A percentile compares a stretch with the other conserved stretches of the same genome.
phyloP scores from a whole-genome alignment of 306 rosid species.

The Prosopis cineraria region DNA sequence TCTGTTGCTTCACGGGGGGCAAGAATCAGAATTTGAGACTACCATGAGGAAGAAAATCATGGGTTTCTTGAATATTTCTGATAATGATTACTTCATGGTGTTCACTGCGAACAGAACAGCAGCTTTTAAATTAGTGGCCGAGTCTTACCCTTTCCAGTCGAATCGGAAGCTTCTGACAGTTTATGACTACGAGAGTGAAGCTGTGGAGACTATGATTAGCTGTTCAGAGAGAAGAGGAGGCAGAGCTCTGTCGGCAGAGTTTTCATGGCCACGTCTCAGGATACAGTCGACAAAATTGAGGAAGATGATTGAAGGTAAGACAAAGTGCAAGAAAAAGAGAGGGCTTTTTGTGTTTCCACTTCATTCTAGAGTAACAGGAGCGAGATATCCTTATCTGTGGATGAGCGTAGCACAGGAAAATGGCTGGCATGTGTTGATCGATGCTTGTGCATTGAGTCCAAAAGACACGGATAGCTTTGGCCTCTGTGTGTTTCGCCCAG shows the following conservation, averaged over 20 bases:
- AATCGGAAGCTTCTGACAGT: slow-evolving; percentile 74
- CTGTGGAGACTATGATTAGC: slow-evolving; percentile 67
- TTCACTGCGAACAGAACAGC: slow-evolving; percentile 93
- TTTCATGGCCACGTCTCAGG: slow-evolving; percentile 93
- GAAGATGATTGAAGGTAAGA: slow-evolving; percentile 65
- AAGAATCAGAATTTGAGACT: slow-evolving; percentile 70
- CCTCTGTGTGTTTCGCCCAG: slow-evolving; percentile 80
- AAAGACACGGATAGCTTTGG: slow-evolving; percentile 92
- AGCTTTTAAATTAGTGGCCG: slow-evolving; percentile 84
- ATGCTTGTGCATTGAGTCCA: slow-evolving; percentile 90
- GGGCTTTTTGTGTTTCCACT: slow-evolving; percentile 89
- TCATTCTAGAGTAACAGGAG: slow-evolving; percentile 86
- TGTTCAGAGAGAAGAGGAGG: slow-evolving; percentile 81
- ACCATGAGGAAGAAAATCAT: slow-evolving; percentile 71
- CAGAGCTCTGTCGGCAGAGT: slow-evolving; percentile 64
- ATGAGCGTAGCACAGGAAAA: slow-evolving; percentile 86
- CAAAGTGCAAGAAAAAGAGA: slow-evolving; percentile 57
- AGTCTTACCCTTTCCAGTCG: slow-evolving; percentile 67
- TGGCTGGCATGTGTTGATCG: slow-evolving; percentile 86
- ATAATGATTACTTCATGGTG: slow-evolving; percentile 78
- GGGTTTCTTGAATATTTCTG: slow-evolving; percentile 67
- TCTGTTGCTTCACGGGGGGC: slow-evolving; percentile 67
- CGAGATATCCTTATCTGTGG: slow-evolving; percentile 90
- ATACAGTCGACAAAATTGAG: slow-evolving; percentile 64
- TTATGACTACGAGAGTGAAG: slow-evolving; percentile 88